A percentile compares a stretch with the other conserved stretches of the same genome.
Conservation (phyloP, 257 asterid genomes). For the Mentha longifolia region DNA sequence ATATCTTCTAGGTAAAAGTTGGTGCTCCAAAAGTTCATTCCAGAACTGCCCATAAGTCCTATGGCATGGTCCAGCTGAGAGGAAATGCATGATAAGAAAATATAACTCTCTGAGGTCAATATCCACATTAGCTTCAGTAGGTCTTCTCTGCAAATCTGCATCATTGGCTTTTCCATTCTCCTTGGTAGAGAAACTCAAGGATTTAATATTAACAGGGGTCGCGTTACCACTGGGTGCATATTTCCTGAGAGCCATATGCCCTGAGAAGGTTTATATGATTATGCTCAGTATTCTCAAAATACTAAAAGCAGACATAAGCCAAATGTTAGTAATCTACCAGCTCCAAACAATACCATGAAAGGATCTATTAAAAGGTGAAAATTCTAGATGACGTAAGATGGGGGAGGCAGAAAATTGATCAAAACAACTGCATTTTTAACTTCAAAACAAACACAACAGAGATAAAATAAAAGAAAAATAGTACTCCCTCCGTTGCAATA, state of each 20-base stretch:
- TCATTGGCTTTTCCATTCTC: slow-evolving; percentile 66
- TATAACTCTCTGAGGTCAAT: slow-evolving; percentile 89
- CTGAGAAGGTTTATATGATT: slow-evolving; percentile 44
- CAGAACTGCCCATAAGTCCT: slow-evolving; percentile 89
- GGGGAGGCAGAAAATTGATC: neutral
- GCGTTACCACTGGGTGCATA: slow-evolving; percentile 60
- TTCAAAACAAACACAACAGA: slow-evolving; percentile 8
- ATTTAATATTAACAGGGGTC: slow-evolving; percentile 62
- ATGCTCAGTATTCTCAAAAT: slow-evolving; percentile 18
- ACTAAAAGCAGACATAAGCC: neutral
- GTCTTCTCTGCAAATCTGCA: slow-evolving; percentile 53
- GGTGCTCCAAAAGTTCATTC: slow-evolving; percentile 98
- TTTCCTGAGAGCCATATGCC: slow-evolving; percentile 88
- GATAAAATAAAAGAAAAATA: neutral
- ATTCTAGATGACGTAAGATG: neutral
- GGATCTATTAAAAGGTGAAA: neutral
- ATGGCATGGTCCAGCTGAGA: slow-evolving; percentile 96
- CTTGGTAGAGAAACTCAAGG: slow-evolving; percentile 65
- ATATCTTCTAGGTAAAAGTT: slow-evolving; percentile 95
- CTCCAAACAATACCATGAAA: slow-evolving; percentile 3
- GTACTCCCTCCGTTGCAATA: no score
- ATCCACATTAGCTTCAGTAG: slow-evolving; percentile 65
- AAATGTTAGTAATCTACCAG: slow-evolving; percentile 6
- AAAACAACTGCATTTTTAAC: neutral
- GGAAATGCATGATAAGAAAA: slow-evolving; percentile 95